phyloP scores from a whole-genome alignment of 2,329 filamentous ascomycete species.

The Aspergillus alliaceus region DNA sequence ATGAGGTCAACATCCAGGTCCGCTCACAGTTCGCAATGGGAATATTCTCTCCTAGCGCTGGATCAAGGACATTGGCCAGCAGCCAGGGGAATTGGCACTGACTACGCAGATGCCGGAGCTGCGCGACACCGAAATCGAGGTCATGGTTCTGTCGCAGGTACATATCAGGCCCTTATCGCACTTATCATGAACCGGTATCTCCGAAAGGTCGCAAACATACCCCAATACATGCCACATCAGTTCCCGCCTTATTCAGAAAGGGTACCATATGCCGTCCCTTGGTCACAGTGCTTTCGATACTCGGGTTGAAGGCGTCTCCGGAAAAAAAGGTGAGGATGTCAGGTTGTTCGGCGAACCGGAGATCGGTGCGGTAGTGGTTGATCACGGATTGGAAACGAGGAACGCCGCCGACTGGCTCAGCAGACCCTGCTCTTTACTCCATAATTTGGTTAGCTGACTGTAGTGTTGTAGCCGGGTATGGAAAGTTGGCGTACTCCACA shows the following conservation, averaged over 20 bases:
- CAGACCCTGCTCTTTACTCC: conserved; percentile 57
- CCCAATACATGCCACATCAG: conserved; percentile 78
- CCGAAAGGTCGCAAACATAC: conserved; percentile 49
- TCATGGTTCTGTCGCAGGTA: conserved; percentile 70
- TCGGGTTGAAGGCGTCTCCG: conserved; percentile 90
- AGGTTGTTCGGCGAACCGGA: conserved; percentile 63
- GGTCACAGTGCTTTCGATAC: conserved; percentile 82
- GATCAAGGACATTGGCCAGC: conserved; percentile 83
- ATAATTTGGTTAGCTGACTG: neutral
- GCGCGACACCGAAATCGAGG: conserved; percentile 83
- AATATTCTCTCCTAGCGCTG: conserved; percentile 71
- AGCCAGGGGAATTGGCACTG: conserved; percentile 88
- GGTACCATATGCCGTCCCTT: conserved; percentile 92
- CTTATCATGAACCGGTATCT: neutral
- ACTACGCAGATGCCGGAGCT: conserved; percentile 70
- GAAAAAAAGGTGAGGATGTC: conserved; percentile 79
- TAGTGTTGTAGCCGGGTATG: neutral
- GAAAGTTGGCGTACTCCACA: conserved; percentile 57
- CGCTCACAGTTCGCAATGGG: conserved; percentile 74
- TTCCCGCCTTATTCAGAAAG: conserved; percentile 74
- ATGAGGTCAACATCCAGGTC: conserved; percentile 74
- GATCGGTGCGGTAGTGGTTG: conserved; percentile 68
- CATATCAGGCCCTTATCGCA: neutral
- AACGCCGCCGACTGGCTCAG: conserved; percentile 80
- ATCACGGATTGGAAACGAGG: conserved; percentile 77